Conservation (phyloP, 2,329 filamentous ascomycete species). For the Clonostachys byssicola region DNA sequence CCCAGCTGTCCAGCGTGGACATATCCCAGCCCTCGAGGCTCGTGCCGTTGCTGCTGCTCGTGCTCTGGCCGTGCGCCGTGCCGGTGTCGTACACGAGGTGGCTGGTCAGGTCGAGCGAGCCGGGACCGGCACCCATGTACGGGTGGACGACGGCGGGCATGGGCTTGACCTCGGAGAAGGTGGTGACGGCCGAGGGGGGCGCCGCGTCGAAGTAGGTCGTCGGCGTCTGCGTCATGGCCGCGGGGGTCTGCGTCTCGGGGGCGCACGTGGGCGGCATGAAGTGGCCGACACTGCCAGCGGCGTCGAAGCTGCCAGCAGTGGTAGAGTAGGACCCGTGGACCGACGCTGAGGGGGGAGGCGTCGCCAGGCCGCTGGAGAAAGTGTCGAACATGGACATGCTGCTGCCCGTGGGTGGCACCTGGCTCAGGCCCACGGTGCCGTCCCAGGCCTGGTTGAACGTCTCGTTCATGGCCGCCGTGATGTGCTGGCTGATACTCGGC, state of each 20-base stretch:
- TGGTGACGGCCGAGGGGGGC: conserved; percentile 7
- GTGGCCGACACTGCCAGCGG: conserved; percentile 17
- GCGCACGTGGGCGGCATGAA: conserved; percentile 21
- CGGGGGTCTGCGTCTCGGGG: conserved; percentile 1
- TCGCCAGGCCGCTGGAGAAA: conserved; percentile 49
- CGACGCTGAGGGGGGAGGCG: conserved; percentile 51
- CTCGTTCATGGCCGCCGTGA: conserved; percentile 53
- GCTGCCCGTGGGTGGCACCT: conserved; percentile 19
- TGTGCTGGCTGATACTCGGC: conserved; percentile 42
- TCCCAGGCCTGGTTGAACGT: conserved; percentile 48
- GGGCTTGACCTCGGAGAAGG: conserved; percentile 26
- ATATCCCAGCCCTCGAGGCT: conserved; percentile 31
- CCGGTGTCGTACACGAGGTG: conserved; percentile 23
- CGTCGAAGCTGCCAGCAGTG: conserved; percentile 36
- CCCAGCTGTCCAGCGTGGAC: conserved; percentile 26
- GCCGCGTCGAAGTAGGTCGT: conserved; percentile 17
- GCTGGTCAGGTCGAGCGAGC: conserved; percentile 21
- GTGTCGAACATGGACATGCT: conserved; percentile 39
- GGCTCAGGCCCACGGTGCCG: conserved; percentile 20
- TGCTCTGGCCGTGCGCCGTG: conserved; percentile 9
- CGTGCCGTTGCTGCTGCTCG: conserved; percentile 18
- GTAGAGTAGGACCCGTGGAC: conserved; percentile 41
- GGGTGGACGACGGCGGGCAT: conserved; percentile 17
- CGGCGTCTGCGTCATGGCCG: conserved; percentile 9
- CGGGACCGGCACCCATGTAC: conserved; percentile 19